Evolutionary conservation across 2,329 filamentous ascomycete genomes (phyloP).

Genomic region (Eutypella sp.): DNA sequence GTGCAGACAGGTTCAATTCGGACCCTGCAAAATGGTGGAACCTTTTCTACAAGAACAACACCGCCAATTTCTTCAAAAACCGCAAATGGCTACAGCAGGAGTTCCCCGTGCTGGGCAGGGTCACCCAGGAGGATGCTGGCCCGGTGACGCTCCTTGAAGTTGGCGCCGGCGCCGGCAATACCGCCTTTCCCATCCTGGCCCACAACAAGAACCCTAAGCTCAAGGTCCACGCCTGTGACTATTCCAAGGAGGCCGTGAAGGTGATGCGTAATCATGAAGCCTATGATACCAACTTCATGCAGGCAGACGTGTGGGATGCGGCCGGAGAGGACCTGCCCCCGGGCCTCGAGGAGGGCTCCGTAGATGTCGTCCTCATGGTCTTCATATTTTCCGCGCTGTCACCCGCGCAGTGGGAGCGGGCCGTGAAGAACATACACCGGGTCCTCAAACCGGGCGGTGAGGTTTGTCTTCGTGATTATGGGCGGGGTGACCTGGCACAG

Average conservation of each 20-base stretch:
- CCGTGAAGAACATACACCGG: slow-evolving; percentile 73
- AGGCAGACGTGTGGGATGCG: slow-evolving; percentile 93
- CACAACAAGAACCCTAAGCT: slow-evolving; percentile 78
- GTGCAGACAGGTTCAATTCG: slow-evolving; percentile 72
- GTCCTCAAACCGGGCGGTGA: slow-evolving; percentile 89
- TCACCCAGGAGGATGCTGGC: slow-evolving; percentile 67
- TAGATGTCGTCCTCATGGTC: slow-evolving; percentile 90
- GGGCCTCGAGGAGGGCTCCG: slow-evolving; percentile 68
- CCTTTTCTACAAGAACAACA: slow-evolving; percentile 96
- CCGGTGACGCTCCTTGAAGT: slow-evolving; percentile 76
- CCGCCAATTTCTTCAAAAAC: slow-evolving; percentile 97
- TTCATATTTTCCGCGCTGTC: slow-evolving; percentile 95
- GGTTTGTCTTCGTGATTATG: slow-evolving; percentile 95
- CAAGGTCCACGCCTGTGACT: slow-evolving; percentile 91
- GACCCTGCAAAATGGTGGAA: slow-evolving; percentile 98
- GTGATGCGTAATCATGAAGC: slow-evolving; percentile 78
- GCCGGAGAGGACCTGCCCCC: slow-evolving; percentile 70
- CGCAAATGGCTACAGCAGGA: slow-evolving; percentile 96
- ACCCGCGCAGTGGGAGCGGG: slow-evolving; percentile 77
- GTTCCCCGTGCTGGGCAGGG: slow-evolving; percentile 78
- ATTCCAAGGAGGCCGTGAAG: slow-evolving; percentile 90
- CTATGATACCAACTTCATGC: slow-evolving; percentile 68
- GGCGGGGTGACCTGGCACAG: slow-evolving; percentile 89
- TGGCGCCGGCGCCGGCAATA: slow-evolving; percentile 93
- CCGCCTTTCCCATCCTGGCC: slow-evolving; percentile 83